Evolutionary conservation across 257 asterid species (phyloP).

Genomic region (Gynochthodes officinalis): DNA sequence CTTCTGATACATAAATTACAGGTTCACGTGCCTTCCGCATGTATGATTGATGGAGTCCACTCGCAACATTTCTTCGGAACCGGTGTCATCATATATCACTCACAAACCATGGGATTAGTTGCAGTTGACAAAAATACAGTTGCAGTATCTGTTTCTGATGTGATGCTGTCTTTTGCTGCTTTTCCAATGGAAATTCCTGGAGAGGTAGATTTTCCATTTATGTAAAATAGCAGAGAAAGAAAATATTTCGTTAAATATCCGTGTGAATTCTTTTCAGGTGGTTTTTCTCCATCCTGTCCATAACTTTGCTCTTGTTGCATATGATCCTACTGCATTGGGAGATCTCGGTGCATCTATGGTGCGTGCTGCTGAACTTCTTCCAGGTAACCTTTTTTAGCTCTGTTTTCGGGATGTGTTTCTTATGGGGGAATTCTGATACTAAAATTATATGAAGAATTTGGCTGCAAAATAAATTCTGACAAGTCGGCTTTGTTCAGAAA

Average conservation of each 20-base stretch:
- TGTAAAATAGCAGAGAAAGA: neutral
- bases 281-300: conserved; percentile 99
- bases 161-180: conserved; percentile 98
- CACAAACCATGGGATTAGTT: conserved; percentile 85
- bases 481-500: neutral
- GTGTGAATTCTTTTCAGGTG: conserved; percentile 50
- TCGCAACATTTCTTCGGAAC: conserved; percentile 98
- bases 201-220: conserved; percentile 55
- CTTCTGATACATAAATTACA: conserved; percentile 32
- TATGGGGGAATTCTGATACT: neutral
- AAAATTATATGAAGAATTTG: neutral
- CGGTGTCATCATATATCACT: conserved; percentile 85
- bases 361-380: conserved; percentile 96
- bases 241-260: conserved; percentile 14
- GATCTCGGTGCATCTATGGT: conserved; percentile 71
- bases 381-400: conserved; percentile 52
- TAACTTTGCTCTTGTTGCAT: conserved; percentile 93
- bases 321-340: conserved; percentile 87
- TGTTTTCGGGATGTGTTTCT: neutral
- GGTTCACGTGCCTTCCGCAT: conserved; percentile 98
- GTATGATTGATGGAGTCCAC: conserved; percentile 99
- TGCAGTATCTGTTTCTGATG: conserved; percentile 91
- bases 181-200: conserved; percentile 98
- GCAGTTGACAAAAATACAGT: conserved; percentile 98
- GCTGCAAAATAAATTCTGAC: neutral